Evolutionary conservation across 345 rosid species (phyloP).

Genomic region (Populus alba): DNA sequence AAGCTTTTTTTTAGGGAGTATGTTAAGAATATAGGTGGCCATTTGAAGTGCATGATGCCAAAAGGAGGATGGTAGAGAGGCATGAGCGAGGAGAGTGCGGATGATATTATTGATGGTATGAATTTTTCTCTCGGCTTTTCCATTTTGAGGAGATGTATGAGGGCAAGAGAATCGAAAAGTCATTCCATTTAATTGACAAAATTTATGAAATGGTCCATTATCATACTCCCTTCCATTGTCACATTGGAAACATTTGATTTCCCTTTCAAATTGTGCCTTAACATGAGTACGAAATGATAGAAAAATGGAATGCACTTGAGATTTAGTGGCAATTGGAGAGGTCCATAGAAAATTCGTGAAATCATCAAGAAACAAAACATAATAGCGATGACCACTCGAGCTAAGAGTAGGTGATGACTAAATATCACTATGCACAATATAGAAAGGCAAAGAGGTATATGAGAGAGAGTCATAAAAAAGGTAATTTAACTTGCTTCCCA

Average conservation of each 20-base stretch:
- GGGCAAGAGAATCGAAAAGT: not conserved
- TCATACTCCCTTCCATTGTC: not conserved
- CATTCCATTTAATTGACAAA: not conserved
- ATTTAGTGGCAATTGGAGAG: not conserved
- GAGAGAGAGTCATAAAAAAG: too few relatives aligned
- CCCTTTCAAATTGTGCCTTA: not conserved
- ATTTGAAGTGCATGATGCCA: not conserved
- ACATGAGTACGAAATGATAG: not conserved
- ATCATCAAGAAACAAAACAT: not conserved
- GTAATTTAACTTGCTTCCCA: too few relatives aligned
- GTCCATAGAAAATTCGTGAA: not conserved
- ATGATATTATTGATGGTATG: not conserved
- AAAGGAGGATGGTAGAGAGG: not conserved
- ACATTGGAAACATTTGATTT: not conserved
- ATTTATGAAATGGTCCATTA: not conserved
- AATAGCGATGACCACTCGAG: not conserved
- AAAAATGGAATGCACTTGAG: not conserved
- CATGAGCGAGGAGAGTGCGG: not conserved
- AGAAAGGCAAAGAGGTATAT: too few relatives aligned
- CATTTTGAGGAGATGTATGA: slow-evolving; percentile 8
- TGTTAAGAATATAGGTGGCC: not conserved
- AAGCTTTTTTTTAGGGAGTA: not conserved
- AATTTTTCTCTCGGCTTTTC: slow-evolving; percentile 1
- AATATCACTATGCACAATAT: too few relatives aligned
- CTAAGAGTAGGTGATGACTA: not conserved